Percentiles rank a stretch among this genome's conserved stretches.
Evolutionary conservation across 2,329 filamentous ascomycete genomes (phyloP).

Genomic region (Delphinella strobiligena): DNA sequence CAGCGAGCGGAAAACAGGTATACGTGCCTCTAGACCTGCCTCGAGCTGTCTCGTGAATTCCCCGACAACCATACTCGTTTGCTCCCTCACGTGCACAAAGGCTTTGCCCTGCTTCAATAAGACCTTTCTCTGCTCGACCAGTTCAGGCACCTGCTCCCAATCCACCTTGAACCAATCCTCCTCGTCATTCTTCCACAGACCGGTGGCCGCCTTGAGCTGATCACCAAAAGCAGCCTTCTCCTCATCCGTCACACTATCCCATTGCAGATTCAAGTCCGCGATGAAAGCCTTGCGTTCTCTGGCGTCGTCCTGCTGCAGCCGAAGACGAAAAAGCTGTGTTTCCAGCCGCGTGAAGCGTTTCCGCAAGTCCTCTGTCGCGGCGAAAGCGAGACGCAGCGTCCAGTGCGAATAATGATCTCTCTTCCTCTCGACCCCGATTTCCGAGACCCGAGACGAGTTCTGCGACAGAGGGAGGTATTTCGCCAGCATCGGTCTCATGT

Average conservation of each 20-base stretch:
- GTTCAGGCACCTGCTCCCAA: constrained; percentile 83
- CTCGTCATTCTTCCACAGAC: constrained; percentile 49
- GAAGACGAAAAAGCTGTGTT: constrained; percentile 74
- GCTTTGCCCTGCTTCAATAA: constrained; percentile 73
- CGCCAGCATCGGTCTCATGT: constrained; percentile 77
- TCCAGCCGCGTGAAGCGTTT: constrained; percentile 78
- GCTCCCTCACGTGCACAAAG: constrained; percentile 78
- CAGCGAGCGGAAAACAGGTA: no score
- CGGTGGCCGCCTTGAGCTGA: constrained; percentile 48
- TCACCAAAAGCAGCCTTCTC: constrained; percentile 59
- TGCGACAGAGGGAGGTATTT: constrained; percentile 75
- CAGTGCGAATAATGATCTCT: constrained; percentile 98
- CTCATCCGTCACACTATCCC: constrained; percentile 68
- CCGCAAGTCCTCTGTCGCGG: constrained; percentile 79
- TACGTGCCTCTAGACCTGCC: constrained; percentile 62
- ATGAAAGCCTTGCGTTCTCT: constrained; percentile 68
- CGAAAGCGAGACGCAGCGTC: constrained; percentile 86
- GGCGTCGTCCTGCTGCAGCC: constrained; percentile 65
- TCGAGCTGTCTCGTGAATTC: constrained; percentile 77
- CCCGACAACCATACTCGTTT: constrained; percentile 76
- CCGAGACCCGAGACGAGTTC: constrained; percentile 51
- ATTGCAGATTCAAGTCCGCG: constrained; percentile 63
- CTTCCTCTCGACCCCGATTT: constrained; percentile 61
- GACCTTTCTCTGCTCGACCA: constrained; percentile 69
- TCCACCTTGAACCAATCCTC: constrained; percentile 94